Evolutionary conservation across 768 basidiomycete genomes (phyloP).

Genomic region (Leucosporidium scottii): DNA sequence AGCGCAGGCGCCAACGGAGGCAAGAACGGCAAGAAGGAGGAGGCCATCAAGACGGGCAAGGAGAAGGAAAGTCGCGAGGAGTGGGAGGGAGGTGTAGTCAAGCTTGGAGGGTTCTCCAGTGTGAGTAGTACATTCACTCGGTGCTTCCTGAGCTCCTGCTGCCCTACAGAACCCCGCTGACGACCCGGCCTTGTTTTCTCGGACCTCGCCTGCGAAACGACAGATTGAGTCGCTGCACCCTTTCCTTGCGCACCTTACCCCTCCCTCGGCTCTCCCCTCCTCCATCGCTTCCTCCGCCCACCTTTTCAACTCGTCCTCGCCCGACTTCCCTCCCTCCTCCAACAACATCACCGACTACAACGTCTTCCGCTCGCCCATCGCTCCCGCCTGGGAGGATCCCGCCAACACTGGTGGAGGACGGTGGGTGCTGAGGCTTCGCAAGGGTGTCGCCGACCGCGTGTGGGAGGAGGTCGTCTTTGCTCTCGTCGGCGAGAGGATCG

Average conservation of each 20-base stretch:
- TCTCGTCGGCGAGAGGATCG: slow-evolving; percentile 27
- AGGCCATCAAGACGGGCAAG: slow-evolving; percentile 11
- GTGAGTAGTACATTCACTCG: background rate
- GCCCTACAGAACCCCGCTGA: too few species aligned
- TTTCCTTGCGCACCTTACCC: slow-evolving; percentile 80
- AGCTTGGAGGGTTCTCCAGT: slow-evolving; percentile 32
- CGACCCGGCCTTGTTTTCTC: too few species aligned
- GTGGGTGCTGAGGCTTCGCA: slow-evolving; percentile 88
- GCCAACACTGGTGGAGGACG: slow-evolving; percentile 80
- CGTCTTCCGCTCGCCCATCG: slow-evolving; percentile 76
- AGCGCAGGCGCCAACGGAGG: slow-evolving; percentile 9
- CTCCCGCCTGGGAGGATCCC: slow-evolving; percentile 94
- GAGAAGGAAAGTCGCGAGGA: slow-evolving; percentile 25
- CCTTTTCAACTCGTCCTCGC: slow-evolving; percentile 17
- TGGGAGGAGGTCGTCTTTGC: slow-evolving; percentile 66
- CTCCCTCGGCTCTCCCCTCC: slow-evolving; percentile 72
- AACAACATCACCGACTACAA: slow-evolving; percentile 63
- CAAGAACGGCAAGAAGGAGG: slow-evolving; percentile 24
- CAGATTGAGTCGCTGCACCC: slow-evolving; percentile 95
- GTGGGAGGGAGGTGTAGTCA: slow-evolving; percentile 32
- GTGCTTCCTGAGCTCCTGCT: too few species aligned
- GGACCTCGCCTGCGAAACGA: too few species aligned
- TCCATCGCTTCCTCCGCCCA: slow-evolving; percentile 40
- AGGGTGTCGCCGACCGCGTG: slow-evolving; percentile 79
- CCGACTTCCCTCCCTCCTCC: slow-evolving; percentile 8